phyloP scores from a whole-genome alignment of 2,329 filamentous ascomycete genomes.

The Penicillium polonicum region DNA sequence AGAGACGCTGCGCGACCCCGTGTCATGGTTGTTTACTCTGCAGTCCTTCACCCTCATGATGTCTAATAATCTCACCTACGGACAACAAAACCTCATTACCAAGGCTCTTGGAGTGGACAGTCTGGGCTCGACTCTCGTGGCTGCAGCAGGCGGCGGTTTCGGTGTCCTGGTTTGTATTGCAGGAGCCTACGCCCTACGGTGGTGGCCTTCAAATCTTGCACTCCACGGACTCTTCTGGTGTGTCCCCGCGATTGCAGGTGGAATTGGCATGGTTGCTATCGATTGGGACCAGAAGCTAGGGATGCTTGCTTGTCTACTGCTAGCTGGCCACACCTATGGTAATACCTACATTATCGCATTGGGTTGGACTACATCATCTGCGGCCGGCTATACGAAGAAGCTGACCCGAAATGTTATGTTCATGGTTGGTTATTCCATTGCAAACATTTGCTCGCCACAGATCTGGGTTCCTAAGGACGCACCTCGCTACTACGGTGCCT shows the following conservation, averaged over 20 bases:
- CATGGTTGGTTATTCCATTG: slow-evolving; percentile 22
- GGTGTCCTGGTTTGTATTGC: slow-evolving; percentile 34
- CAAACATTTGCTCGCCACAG: slow-evolving; percentile 33
- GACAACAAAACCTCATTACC: slow-evolving; percentile 42
- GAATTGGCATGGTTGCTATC: slow-evolving; percentile 34
- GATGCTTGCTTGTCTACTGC: slow-evolving; percentile 33
- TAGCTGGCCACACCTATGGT: slow-evolving; percentile 32
- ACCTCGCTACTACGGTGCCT: slow-evolving; percentile 36
- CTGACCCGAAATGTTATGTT: slow-evolving; percentile 34
- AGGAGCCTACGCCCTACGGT: slow-evolving; percentile 31
- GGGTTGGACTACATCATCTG: slow-evolving; percentile 40
- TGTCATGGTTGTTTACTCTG: slow-evolving; percentile 35
- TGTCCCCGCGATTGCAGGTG: slow-evolving; percentile 26
- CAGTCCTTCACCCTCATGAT: slow-evolving; percentile 23
- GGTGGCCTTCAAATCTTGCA: slow-evolving; percentile 35
- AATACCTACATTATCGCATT: slow-evolving; percentile 41
- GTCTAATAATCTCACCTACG: slow-evolving; percentile 43
- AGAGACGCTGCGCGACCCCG: slow-evolving; percentile 21
- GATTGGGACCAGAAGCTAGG: slow-evolving; percentile 31
- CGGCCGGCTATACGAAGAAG: slow-evolving; percentile 34
- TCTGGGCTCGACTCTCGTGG: slow-evolving; percentile 43
- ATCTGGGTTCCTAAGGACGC: slow-evolving; percentile 29
- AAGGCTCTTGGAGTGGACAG: slow-evolving; percentile 37
- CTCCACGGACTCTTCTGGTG: slow-evolving; percentile 34
- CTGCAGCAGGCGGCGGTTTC: slow-evolving; percentile 40